Evolutionary conservation across 306 rosid genomes (phyloP), one percentile per base, ranked within the genome.

Genomic region (Cucurbita moschata): DNA sequence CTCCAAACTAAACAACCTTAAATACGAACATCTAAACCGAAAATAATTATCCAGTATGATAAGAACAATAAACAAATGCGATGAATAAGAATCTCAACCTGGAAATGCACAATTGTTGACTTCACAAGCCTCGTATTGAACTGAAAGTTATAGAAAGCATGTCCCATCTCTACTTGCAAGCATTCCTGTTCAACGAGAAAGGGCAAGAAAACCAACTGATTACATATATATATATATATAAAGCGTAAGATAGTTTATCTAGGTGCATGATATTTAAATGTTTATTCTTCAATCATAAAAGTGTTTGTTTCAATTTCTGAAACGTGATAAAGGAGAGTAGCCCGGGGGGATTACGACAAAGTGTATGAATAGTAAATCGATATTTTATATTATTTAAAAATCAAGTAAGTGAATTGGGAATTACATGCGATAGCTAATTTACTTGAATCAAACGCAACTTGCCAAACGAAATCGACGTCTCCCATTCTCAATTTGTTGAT

Each of bases 121-220:
- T 89, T 89, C 76, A 94, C 96, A 43, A 90, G 91, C 85, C 98
- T 90, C 50, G 98, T 94, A 72, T 89, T 94, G 85, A 89, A 90
- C 78, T 85, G 90, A 76, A 94, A 94, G 79, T 94, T 92, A 82
- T 85, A 94, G 72, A 84, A 94, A 61, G 73, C 63, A 61, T 84
- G 85, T 75, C 92, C 89, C 78, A 75, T 87, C 84, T 83, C 84
- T 44, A 84, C 85, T 73, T 83, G 80, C 83, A 94, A 81, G 79
- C 91, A 89, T 73, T 90, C 94, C 98, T 94, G 72, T 39, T 26
- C 5, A 47, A 18, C 57, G 50, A 69, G 23, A 49, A 46, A 44
- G 19, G 56, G 72, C 53, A 68, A 68, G 12, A 68, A 46, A 46
- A 68, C 11, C 19, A 23, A 23, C 30, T 9, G 46, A 42, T n/a